phyloP scores from a whole-genome alignment of 2,329 filamentous ascomycete genomes.

The Ascochyta rabiei region DNA sequence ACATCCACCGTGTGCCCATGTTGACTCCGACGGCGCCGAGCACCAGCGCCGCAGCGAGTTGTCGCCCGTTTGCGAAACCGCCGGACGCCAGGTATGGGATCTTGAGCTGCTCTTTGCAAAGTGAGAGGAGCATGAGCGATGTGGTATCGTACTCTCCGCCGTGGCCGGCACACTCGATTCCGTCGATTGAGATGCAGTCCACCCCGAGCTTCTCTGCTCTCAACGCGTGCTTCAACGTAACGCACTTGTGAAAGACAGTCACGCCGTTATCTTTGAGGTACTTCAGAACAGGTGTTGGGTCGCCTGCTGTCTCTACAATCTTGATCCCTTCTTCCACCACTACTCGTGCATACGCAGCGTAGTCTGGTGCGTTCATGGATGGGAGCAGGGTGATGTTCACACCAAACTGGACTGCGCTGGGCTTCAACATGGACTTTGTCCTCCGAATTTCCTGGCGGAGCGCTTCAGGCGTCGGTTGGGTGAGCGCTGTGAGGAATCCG shows the following conservation, averaged over 20 bases:
- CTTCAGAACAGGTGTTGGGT: constrained; percentile 33
- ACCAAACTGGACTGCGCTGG: constrained; percentile 51
- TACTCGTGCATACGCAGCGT: constrained; percentile 32
- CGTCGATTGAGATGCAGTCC: constrained; percentile 35
- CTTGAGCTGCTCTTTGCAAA: constrained; percentile 34
- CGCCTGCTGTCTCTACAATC: constrained; percentile 36
- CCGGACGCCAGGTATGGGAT: constrained; percentile 37
- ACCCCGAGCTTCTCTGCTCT: constrained; percentile 34
- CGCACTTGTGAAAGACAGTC: constrained; percentile 36
- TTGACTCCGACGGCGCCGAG: constrained; percentile 35
- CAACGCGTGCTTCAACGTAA: constrained; percentile 33
- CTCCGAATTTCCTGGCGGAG: constrained; percentile 33
- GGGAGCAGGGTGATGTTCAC: constrained; percentile 40
- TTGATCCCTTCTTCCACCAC: constrained; percentile 36
- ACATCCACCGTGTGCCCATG: constrained; percentile 41
- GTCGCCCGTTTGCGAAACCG: constrained; percentile 35
- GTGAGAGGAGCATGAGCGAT: constrained; percentile 53
- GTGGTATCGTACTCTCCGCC: constrained; percentile 61
- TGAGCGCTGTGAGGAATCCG: constrained; percentile 58
- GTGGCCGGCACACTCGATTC: constrained; percentile 47
- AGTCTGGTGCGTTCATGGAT: constrained; percentile 36
- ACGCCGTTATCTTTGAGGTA: constrained; percentile 36
- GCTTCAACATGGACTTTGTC: constrained; percentile 28
- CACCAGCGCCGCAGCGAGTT: constrained; percentile 34
- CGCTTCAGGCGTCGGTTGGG: constrained; percentile 35